phyloP scores from a whole-genome alignment of 371 early-diverging fungal species.

The Mortierella sp. region DNA sequence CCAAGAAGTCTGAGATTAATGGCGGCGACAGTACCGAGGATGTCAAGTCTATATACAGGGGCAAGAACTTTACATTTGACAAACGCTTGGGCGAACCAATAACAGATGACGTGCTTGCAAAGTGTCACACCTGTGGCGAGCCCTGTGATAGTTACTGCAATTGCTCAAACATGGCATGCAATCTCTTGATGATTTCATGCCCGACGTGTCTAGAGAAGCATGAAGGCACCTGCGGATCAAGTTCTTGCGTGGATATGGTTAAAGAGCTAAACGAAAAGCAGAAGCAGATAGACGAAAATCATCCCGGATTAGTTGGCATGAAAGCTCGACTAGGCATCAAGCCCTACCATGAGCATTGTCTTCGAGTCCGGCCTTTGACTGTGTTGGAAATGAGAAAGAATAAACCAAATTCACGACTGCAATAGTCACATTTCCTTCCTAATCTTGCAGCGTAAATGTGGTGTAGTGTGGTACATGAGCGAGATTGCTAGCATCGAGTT shows the following conservation, averaged over 20 bases:
- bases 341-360: constrained; percentile 39
- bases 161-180: constrained; percentile 75
- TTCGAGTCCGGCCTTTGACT: constrained; percentile 35
- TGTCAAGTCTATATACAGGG: constrained; percentile 70
- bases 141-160: constrained; percentile 76
- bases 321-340: constrained; percentile 44
- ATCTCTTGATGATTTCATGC: constrained; percentile 81
- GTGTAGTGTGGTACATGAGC: neutral
- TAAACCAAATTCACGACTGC: constrained; percentile 6
- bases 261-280: constrained; percentile 47
- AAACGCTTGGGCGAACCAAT: constrained; percentile 80
- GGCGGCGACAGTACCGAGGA: constrained; percentile 6
- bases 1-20: neutral
- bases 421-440: neutral
- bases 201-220: constrained; percentile 67
- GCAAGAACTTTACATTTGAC: constrained; percentile 87
- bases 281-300: constrained; percentile 24
- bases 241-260: constrained; percentile 65
- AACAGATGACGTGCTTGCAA: constrained; percentile 71
- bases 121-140: constrained; percentile 79
- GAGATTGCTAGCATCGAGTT: too few relatives aligned
- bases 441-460: neutral
- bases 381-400: constrained; percentile 39
- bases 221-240: constrained; percentile 73
- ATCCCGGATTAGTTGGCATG: constrained; percentile 42